Evolutionary conservation across 139 green algal species (phyloP), one percentile per base, ranked within the genome.

Genomic region (Auxenochlorella pyrenoidosa): DNA sequence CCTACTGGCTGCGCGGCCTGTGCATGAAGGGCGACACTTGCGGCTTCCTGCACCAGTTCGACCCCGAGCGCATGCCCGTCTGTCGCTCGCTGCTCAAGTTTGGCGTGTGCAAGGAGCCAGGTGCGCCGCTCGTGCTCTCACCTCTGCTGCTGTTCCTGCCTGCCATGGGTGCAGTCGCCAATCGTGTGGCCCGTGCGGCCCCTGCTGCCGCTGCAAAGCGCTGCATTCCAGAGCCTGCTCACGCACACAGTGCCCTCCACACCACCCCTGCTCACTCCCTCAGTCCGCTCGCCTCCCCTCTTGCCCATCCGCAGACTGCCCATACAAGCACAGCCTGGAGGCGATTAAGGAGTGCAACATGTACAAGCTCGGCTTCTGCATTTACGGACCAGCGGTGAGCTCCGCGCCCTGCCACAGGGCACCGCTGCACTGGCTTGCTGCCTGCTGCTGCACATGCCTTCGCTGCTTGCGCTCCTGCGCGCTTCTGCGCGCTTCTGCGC

Each of bases 281-380:
- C 79, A 47, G 5, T 30, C 44, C n/a, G 5, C 47, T 43, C 5
- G 26, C 24, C 44, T 68, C n/a, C 22, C 51, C n/a, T 21, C 26
- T 26, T 36, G 28, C 43, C 75, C 75, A 30, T 5, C 36, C 30
- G 63, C 83, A 75, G 97, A 98, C 91, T 99, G 97, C 90, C 94
- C 94, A 21, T 99, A 96, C 94, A 99, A 99, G 92, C 97, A 99
- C 92, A 94, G 91, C 44, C 87, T 94, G 40, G 97, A 99, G 12
- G 96, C 99, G 41, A 95, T 99, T 66, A 99, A 99, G 89, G 97
- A 99, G 89, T 99, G 97, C 92, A 99, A 99, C 93, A 99, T 99
- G 97, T 99, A 98, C 93, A 96, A 95, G 82, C 93, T 99, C 22
- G 97, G 97, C 19, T 99, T 99, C 89, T 99, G 97, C 90, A 98